Base-by-base conservation (phyloP, 768 basidiomycete genomes). In the Cantharellus anzutake region DNA sequence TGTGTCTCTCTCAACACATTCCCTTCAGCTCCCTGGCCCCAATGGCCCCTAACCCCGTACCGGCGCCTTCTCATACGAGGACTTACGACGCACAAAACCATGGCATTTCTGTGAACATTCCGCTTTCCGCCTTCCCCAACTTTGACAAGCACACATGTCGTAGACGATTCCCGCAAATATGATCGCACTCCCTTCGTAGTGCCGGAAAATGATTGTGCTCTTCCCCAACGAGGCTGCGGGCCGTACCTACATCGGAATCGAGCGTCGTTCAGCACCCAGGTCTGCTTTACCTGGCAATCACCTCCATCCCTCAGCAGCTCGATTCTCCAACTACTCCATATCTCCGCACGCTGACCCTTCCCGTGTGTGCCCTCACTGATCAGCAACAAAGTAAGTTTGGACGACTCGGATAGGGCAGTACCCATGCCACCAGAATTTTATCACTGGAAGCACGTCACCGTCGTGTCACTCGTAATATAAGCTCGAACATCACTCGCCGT, bases 71-170 rank as follows among this genome's bases (percentile, higher is more conserved):
- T 29, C 20, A 29, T 29, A 29, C 20, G 20, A 29, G 20, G 20
- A 29, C 20, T 29, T 29, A 29, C 20, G 20, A 29, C 20, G 20
- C 20, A 29, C 20, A 29, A 29, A 29, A 29, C 20, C 20, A 29
- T 29, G 20, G 20, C 20, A 29, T 29, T 29, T 29, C 20, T n/a
- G n/a, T n/a, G n/a, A 29, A 29, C 20, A 29, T 29, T 57, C 37
- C 56, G 42, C 41, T 57, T 57, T 38, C 56, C 60, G 16, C 59
- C 3, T 3, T 51, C 42, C 39, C 61, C 59, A 42, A 59, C 37
- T 52, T 59, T 62, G 51, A 42, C 53, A 35, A 29, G 20, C 60
- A 35, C 53, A 57, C 35, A 59, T 48, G 59, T 61, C 37, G 59
- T 51, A 57, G 40, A 59, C 60, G 3, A 58, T 16, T 59, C 56